These are phyloP conservation scores for Stereum hirsutum DNA, from an alignment of 1,284 basidiomycete species.

Conservation along the genomic window DNA sequence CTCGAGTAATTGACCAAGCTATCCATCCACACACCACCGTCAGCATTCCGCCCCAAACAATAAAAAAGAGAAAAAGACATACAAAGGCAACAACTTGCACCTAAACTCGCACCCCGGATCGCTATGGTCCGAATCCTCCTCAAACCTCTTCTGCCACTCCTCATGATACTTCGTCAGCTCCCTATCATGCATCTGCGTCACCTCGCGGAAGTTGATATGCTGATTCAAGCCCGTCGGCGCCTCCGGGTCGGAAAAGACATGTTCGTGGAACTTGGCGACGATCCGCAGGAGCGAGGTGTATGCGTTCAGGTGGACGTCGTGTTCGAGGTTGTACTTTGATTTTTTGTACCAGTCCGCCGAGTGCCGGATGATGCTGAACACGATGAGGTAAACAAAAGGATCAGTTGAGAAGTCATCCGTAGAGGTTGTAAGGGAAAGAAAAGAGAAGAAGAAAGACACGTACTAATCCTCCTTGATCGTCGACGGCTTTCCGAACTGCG, in stretches of 20 bases:
- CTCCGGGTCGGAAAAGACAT: conserved; percentile 65
- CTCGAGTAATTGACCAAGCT: conserved; percentile 71
- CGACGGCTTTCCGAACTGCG: conserved; percentile 82
- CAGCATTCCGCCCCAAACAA: conserved; percentile 9
- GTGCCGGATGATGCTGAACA: conserved; percentile 54
- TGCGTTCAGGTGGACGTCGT: conserved; percentile 67
- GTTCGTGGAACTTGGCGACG: conserved; percentile 65
- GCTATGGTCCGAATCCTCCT: conserved; percentile 41
- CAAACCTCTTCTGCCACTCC: conserved; percentile 54
- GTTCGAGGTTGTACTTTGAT: conserved; percentile 54
- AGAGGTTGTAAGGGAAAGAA: not conserved
- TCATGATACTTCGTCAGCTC: conserved; percentile 47
- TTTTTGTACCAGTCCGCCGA: conserved; percentile 72
- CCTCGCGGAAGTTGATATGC: conserved; percentile 56
- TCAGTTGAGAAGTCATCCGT: too few relatives aligned
- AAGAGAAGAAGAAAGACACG: conserved; percentile 16
- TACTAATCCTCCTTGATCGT: conserved; percentile 81
- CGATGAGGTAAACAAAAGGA: not conserved
- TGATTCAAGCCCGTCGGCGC: conserved; percentile 65
- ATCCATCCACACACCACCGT: conserved; percentile 9
- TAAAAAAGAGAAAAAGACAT: conserved; percentile 18
- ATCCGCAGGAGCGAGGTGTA: conserved; percentile 64
- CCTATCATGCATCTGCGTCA: conserved; percentile 53
- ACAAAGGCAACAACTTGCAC: conserved; percentile 70
- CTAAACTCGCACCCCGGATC: conserved; percentile 55